phyloP scores from a whole-genome alignment of 2,329 filamentous ascomycete species.

The Arthrobotrys sphaeroides region DNA sequence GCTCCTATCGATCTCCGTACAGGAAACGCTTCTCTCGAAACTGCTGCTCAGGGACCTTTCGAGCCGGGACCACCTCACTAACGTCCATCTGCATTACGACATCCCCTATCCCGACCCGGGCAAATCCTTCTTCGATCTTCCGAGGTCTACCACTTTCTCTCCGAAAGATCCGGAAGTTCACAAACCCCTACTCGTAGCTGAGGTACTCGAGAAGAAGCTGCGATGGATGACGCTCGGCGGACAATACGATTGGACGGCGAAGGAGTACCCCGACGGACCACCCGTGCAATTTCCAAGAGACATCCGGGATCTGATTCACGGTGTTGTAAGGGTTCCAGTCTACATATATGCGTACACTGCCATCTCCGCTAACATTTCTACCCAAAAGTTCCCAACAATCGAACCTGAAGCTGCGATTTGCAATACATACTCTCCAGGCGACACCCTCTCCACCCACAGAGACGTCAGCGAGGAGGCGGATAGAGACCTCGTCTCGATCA shows the following conservation, averaged over 20 bases:
- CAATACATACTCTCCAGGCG: conserved; percentile 89
- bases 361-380: background rate
- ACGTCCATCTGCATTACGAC: conserved; percentile 84
- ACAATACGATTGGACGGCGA: conserved; percentile 94
- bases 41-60: conserved; percentile 82
- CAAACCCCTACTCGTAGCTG: conserved; percentile 74
- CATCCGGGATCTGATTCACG: conserved; percentile 71
- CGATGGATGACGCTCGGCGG: conserved; percentile 95
- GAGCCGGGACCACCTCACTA: conserved; percentile 79
- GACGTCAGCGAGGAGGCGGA: conserved; percentile 89
- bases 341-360: background rate
- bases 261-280: conserved; percentile 75
- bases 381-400: conserved; percentile 76
- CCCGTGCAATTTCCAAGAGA: conserved; percentile 80
- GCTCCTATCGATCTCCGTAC: conserved; percentile 75
- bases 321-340: conserved; percentile 7
- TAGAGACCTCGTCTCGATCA: conserved; percentile 82
- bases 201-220: conserved; percentile 79
- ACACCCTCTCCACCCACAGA: conserved; percentile 90
- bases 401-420: conserved; percentile 88
- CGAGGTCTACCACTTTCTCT: conserved; percentile 57
- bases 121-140: conserved; percentile 69
- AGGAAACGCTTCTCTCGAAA: conserved; percentile 74
- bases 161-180: conserved; percentile 80
- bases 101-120: conserved; percentile 71